Evolutionary conservation across 2,329 filamentous ascomycete species (phyloP).

Genomic region (Emergomyces pasteurianus): DNA sequence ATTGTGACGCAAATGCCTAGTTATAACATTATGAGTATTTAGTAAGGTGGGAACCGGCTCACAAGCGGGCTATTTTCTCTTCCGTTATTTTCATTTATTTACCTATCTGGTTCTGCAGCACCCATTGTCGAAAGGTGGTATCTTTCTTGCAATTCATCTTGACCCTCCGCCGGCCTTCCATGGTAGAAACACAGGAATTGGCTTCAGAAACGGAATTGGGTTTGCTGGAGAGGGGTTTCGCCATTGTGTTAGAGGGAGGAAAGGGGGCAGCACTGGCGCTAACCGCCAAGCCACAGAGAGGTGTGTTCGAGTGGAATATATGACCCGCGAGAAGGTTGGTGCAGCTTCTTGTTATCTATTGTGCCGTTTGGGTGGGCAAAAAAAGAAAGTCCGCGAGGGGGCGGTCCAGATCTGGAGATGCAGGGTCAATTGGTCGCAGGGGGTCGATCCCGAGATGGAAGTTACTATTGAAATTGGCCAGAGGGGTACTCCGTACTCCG

Average conservation of each 20-base stretch:
- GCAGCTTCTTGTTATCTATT: neutral
- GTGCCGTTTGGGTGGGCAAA: neutral
- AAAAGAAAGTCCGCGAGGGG: no score
- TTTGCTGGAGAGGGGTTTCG: constrained; percentile 20
- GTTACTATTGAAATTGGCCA: neutral
- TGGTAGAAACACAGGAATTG: constrained; percentile 30
- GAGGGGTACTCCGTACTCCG: no score
- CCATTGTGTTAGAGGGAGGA: constrained; percentile 16
- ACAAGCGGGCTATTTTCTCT: no score
- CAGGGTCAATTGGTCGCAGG: neutral
- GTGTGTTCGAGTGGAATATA: neutral
- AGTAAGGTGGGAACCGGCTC: neutral
- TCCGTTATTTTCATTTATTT: no score
- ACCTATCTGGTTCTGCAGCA: constrained; percentile 73
- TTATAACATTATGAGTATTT: neutral
- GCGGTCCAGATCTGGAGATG: neutral
- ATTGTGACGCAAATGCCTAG: constrained; percentile 76
- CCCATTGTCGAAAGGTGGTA: constrained; percentile 43
- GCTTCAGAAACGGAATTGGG: constrained; percentile 24
- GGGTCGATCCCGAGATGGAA: neutral
- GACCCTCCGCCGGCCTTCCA: constrained; percentile 17
- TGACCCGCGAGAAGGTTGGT: neutral
- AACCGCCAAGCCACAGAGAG: constrained; percentile 4
- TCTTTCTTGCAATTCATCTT: constrained; percentile 17
- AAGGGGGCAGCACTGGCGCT: neutral